Evolutionary conservation across 768 basidiomycete genomes (phyloP).

Genomic region (Boletus insuetus): DNA sequence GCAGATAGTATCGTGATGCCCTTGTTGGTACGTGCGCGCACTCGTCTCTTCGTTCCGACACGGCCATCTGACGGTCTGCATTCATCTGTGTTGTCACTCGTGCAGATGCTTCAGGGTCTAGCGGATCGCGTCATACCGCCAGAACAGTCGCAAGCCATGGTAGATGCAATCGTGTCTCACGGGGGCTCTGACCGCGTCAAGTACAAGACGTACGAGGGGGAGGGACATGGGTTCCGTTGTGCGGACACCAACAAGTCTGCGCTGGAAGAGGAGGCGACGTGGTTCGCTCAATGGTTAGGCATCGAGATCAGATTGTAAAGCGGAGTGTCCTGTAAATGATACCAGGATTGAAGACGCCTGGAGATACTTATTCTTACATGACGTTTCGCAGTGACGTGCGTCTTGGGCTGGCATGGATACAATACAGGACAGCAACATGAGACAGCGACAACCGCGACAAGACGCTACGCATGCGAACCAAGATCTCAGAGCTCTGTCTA

Average conservation of each 20-base stretch:
- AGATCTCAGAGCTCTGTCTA: too few relatives aligned
- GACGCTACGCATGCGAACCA: too few relatives aligned
- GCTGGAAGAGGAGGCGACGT: background rate
- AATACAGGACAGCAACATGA: too few relatives aligned
- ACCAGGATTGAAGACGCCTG: too few relatives aligned
- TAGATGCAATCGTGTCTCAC: background rate
- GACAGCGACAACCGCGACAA: too few relatives aligned
- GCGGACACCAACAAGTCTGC: slow-evolving; percentile 2
- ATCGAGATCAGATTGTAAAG: background rate
- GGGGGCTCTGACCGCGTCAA: background rate
- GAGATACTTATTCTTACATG: too few relatives aligned
- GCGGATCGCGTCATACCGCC: background rate
- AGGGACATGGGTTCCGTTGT: slow-evolving; percentile 1
- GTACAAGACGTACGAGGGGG: background rate
- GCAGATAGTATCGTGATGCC: background rate
- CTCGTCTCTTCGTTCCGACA: background rate
- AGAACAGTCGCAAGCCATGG: slow-evolving; percentile 2
- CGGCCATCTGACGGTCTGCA: background rate
- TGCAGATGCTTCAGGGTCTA: slow-evolving; percentile 1
- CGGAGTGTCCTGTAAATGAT: too few relatives aligned
- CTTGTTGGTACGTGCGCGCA: background rate
- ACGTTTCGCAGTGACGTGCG: too few relatives aligned
- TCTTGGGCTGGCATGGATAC: background rate
- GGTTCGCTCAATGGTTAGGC: background rate
- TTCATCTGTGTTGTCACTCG: background rate